Evolutionary conservation across 2,329 filamentous ascomycete species (phyloP).

Genomic region (Cladosporium sp.): DNA sequence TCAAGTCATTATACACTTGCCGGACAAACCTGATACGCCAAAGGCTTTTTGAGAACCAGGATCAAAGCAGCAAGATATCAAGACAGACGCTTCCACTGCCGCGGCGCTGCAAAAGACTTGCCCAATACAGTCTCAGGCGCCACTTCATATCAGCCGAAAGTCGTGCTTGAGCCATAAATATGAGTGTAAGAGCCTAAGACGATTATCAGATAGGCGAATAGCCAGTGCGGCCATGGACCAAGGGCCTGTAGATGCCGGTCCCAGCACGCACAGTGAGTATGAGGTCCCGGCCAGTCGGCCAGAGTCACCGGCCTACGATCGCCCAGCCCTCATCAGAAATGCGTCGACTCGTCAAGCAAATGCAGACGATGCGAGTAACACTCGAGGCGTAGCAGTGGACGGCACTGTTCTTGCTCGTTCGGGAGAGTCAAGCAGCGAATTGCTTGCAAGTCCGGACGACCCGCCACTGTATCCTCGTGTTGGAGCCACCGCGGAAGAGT

Average conservation of each 20-base stretch:
- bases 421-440: constrained; percentile 20
- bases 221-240: constrained; percentile 29
- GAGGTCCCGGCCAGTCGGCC: constrained; percentile 21
- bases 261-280: constrained; percentile 29
- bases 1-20: neutral
- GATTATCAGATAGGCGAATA: neutral
- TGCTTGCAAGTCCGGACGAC: constrained; percentile 23
- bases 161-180: neutral
- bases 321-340: constrained; percentile 12
- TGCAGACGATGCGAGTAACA: neutral
- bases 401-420: neutral
- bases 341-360: constrained; percentile 1
- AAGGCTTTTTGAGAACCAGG: neutral
- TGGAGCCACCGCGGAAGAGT: constrained; percentile 32
- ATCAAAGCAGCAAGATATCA: neutral
- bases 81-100: neutral
- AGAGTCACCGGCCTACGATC: constrained; percentile 11
- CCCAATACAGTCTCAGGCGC: neutral
- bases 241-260: constrained; percentile 34
- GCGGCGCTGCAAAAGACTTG: neutral
- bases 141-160: neutral
- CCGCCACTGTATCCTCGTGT: constrained; percentile 29
- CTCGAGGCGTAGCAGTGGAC: neutral
- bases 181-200: neutral
- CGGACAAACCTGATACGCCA: neutral